Evolutionary conservation across 1,284 basidiomycete genomes (phyloP).

Genomic region (Apiotrichum mycotoxinovorans): DNA sequence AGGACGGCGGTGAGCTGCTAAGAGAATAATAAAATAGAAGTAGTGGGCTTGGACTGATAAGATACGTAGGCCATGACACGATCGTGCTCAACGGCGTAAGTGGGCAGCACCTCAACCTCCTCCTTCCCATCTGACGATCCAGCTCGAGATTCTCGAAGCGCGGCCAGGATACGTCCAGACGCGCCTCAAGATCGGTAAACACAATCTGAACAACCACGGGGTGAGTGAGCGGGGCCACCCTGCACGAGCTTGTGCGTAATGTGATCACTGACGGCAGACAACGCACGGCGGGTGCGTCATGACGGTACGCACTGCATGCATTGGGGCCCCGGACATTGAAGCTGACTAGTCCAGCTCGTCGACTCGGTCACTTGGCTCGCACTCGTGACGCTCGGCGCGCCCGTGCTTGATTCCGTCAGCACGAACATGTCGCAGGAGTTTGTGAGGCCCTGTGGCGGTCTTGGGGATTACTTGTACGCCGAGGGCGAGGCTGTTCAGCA

Average conservation of each 20-base stretch:
- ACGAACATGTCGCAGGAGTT: conserved; percentile 19
- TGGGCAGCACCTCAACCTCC: too few relatives aligned
- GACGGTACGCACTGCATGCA: conserved; percentile 2
- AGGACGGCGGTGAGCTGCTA: background rate
- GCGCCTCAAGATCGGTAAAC: conserved; percentile 4
- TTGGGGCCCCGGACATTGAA: too few relatives aligned
- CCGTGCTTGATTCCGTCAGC: conserved; percentile 5
- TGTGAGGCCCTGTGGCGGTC: conserved; percentile 8
- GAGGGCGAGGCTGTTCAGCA: conserved; percentile 9
- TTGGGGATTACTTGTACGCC: conserved; percentile 10
- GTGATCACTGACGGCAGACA: background rate
- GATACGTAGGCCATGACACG: conserved; percentile 14
- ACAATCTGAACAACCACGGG: conserved; percentile 14
- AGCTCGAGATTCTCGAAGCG: conserved; percentile 18
- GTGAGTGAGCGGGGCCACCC: too few relatives aligned
- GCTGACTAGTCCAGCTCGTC: conserved; percentile 6
- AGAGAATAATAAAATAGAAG: too few relatives aligned
- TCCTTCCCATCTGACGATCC: background rate
- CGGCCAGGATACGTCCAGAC: conserved; percentile 11
- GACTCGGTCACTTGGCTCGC: conserved; percentile 18
- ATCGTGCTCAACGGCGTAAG: conserved; percentile 6
- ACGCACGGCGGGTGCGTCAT: conserved; percentile 16
- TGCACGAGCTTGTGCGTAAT: too few relatives aligned
- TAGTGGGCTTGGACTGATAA: background rate
- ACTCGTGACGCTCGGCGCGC: conserved; percentile 9